A percentile compares a stretch with the other conserved stretches of the same genome.
phyloP scores from a whole-genome alignment of 1,284 basidiomycete genomes.

The Sanghuangporus sanghuang region DNA sequence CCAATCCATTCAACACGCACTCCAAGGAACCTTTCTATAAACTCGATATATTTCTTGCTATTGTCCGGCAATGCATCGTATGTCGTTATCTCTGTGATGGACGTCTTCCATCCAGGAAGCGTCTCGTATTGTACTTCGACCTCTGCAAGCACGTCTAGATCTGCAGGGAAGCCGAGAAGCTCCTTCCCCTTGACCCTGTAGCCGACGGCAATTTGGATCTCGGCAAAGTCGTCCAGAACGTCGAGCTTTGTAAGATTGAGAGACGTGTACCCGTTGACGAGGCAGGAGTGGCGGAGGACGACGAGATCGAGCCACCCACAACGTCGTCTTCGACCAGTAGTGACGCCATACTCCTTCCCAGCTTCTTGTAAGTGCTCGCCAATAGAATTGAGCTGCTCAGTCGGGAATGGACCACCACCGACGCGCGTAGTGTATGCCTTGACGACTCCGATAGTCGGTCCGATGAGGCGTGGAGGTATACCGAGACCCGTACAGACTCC shows the following conservation, averaged over 20 bases:
- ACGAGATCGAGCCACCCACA: conserved; percentile 98
- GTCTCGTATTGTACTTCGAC: conserved; percentile 90
- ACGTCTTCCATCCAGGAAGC: conserved; percentile 87
- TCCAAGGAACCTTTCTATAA: conserved; percentile 80
- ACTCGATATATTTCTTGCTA: conserved; percentile 85
- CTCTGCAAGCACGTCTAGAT: conserved; percentile 76
- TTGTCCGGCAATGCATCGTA: conserved; percentile 85
- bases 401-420: conserved; percentile 96
- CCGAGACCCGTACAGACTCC: conserved; percentile 96
- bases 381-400: conserved; percentile 85
- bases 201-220: conserved; percentile 86
- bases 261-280: conserved; percentile 94
- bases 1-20: conserved; percentile 90
- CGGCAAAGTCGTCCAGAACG: conserved; percentile 78
- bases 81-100: conserved; percentile 62
- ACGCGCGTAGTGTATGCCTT: conserved; percentile 99
- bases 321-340: conserved; percentile 87
- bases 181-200: conserved; percentile 80
- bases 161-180: conserved; percentile 86
- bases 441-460: conserved; percentile 85
- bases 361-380: conserved; percentile 92
- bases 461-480: conserved; percentile 86
- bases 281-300: conserved; percentile 87
- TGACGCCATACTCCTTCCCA: conserved; percentile 87
- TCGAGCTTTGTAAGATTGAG: conserved; percentile 98